These are phyloP conservation scores for Irpex sp. DNA, from an alignment of 1,284 basidiomycete species.

Conservation along the genomic window DNA sequence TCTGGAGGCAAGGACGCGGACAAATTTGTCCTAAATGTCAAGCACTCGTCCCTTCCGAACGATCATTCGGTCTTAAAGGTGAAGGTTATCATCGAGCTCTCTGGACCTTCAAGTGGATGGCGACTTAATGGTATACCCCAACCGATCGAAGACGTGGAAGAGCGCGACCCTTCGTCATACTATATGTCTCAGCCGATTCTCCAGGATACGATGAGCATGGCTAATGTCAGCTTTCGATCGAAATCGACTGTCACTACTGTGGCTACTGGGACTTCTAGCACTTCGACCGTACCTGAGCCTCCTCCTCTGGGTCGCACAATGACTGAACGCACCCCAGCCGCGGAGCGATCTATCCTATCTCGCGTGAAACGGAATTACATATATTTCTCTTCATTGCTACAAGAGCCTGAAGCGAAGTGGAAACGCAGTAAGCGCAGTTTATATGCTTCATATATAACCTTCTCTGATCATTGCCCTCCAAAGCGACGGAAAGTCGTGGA, in stretches of 20 bases:
- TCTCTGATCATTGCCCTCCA: conserved; percentile 13
- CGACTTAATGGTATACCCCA: conserved; percentile 84
- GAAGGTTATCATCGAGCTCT: conserved; percentile 75
- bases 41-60: conserved; percentile 70
- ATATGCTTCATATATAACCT: no score
- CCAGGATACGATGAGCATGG: conserved; percentile 67
- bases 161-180: conserved; percentile 58
- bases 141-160: conserved; percentile 59
- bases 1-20: conserved; percentile 39
- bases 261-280: conserved; percentile 22
- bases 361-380: conserved; percentile 94
- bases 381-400: conserved; percentile 94
- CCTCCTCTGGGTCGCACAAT: conserved; percentile 29
- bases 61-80: conserved; percentile 79
- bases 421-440: conserved; percentile 58
- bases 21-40: conserved; percentile 64
- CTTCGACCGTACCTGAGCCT: conserved; percentile 29
- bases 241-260: conserved; percentile 41
- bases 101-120: conserved; percentile 70
- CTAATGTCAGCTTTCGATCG: conserved; percentile 63
- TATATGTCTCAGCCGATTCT: conserved; percentile 53
- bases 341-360: conserved; percentile 77
- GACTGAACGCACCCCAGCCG: conserved; percentile 57
- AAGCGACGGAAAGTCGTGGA: conserved; percentile 81
- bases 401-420: conserved; percentile 99